Percentiles rank a stretch among this genome's conserved stretches.
Conservation (phyloP, 106 monocot species). For the Dioscorea dumetorum region DNA sequence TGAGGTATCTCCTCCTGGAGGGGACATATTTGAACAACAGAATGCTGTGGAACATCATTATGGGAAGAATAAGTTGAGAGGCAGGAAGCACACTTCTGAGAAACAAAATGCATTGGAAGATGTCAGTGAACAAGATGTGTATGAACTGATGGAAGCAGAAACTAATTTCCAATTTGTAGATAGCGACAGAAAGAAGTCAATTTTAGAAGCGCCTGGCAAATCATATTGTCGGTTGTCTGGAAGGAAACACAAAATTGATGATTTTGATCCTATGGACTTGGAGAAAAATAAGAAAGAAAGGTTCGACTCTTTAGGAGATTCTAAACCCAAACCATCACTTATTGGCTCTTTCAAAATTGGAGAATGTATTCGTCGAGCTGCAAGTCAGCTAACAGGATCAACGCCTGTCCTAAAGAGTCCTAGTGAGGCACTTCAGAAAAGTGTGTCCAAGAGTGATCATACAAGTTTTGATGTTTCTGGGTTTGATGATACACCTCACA, state of each 20-base stretch:
- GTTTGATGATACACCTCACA: constrained; percentile 20
- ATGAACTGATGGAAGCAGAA: constrained; percentile 25
- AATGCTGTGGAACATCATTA: constrained; percentile 2
- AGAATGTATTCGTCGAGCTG: constrained; percentile 70
- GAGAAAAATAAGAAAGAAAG: constrained; percentile 30
- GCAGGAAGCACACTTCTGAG: constrained; percentile 7
- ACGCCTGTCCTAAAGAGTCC: constrained; percentile 22
- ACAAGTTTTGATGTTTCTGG: constrained; percentile 24
- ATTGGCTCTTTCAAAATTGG: constrained; percentile 70
- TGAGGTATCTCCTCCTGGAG: constrained; percentile 3
- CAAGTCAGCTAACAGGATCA: constrained; percentile 60
- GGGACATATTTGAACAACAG: neutral
- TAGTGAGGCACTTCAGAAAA: constrained; percentile 26
- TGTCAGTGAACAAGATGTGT: constrained; percentile 31
- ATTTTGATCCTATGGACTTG: constrained; percentile 12
- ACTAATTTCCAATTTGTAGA: constrained; percentile 12
- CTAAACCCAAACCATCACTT: constrained; percentile 16
- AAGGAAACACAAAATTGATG: constrained; percentile 18
- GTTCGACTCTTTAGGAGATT: constrained; percentile 25
- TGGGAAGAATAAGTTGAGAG: constrained; percentile 13
- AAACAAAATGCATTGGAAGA: constrained; percentile 11
- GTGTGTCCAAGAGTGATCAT: constrained; percentile 15
- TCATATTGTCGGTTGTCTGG: constrained; percentile 10
- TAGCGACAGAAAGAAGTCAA: constrained; percentile 13
- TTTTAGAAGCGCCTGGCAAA: constrained; percentile 7